These are phyloP conservation scores for Suhomyces maxii DNA, from an alignment of 1,139 yeast genomes.

Conservation along the genomic window DNA sequence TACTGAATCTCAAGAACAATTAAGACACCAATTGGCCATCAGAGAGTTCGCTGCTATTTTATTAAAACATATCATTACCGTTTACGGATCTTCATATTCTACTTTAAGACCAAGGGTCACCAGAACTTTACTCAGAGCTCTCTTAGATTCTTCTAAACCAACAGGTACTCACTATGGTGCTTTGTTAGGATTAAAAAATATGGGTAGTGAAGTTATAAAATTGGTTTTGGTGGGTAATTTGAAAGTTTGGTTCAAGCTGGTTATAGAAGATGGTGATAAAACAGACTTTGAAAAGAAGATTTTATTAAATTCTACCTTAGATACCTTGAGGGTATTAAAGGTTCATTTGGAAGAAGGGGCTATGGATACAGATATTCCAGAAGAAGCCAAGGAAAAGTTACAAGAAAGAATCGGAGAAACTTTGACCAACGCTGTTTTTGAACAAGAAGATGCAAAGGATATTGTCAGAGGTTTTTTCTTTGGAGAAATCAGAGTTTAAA, in stretches of 20 bases:
- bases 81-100: slow-evolving; percentile 84
- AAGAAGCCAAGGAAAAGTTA: slow-evolving; percentile 47
- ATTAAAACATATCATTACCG: slow-evolving; percentile 70
- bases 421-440: slow-evolving; percentile 51
- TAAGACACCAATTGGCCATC: slow-evolving; percentile 56
- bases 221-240: slow-evolving; percentile 83
- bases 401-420: slow-evolving; percentile 61
- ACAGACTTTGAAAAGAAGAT: slow-evolving; percentile 45
- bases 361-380: slow-evolving; percentile 33
- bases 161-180: slow-evolving; percentile 94
- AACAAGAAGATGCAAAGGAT: slow-evolving; percentile 54
- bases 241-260: slow-evolving; percentile 71
- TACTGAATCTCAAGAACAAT: slow-evolving; percentile 28
- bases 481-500: slow-evolving; percentile 51
- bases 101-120: slow-evolving; percentile 93
- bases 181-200: slow-evolving; percentile 74
- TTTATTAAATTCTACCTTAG: slow-evolving; percentile 52
- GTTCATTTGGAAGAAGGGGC: slow-evolving; percentile 33
- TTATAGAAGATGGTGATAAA: slow-evolving; percentile 41
- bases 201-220: slow-evolving; percentile 88
- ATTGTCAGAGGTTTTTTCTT: slow-evolving; percentile 73
- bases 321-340: slow-evolving; percentile 50
- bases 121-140: slow-evolving; percentile 86
- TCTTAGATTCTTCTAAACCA: slow-evolving; percentile 74
- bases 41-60: slow-evolving; percentile 89